These are phyloP conservation scores for Madurella fahalii DNA, from an alignment of 2,329 filamentous ascomycete species.

Conservation along the genomic window DNA sequence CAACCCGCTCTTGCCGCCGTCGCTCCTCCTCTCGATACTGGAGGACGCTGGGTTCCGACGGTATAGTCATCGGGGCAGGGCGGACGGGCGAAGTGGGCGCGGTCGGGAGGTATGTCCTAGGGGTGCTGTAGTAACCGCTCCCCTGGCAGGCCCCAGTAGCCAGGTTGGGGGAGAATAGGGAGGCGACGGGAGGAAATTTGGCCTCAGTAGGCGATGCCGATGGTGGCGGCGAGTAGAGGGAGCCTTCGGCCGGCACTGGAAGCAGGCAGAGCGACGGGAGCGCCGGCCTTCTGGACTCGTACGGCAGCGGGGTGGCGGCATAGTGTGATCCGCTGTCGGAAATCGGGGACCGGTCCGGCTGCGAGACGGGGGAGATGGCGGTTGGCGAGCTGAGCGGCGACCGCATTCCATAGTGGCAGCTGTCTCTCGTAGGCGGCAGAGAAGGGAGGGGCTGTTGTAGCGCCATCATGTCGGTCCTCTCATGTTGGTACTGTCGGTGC, in stretches of 20 bases:
- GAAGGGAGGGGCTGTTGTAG: conserved; percentile 14
- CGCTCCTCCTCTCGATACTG: background rate
- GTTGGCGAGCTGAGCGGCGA: conserved; percentile 37
- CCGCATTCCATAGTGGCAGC: conserved; percentile 29
- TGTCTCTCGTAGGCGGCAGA: conserved; percentile 16
- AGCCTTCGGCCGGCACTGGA: conserved; percentile 1
- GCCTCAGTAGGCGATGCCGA: conserved; percentile 4
- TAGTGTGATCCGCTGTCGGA: conserved; percentile 65
- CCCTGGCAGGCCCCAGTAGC: background rate
- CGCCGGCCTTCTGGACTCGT: conserved; percentile 19
- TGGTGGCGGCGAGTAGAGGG: background rate
- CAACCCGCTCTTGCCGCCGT: background rate
- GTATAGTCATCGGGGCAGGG: background rate
- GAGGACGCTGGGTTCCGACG: background rate
- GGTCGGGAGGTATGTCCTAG: conserved; percentile 7
- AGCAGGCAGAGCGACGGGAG: conserved; percentile 28
- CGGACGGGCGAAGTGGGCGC: conserved; percentile 16
- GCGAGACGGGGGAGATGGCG: conserved; percentile 49
- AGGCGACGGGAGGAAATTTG: conserved; percentile 3
- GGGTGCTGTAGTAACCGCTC: background rate
- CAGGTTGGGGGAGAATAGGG: background rate
- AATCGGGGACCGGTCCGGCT: conserved; percentile 63
- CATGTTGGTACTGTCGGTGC: conserved; percentile 17
- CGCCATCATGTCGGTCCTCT: background rate
- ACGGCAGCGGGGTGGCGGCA: conserved; percentile 52